Evolutionary conservation across 1,284 basidiomycete species (phyloP).

Genomic region (Melampsora americana): DNA sequence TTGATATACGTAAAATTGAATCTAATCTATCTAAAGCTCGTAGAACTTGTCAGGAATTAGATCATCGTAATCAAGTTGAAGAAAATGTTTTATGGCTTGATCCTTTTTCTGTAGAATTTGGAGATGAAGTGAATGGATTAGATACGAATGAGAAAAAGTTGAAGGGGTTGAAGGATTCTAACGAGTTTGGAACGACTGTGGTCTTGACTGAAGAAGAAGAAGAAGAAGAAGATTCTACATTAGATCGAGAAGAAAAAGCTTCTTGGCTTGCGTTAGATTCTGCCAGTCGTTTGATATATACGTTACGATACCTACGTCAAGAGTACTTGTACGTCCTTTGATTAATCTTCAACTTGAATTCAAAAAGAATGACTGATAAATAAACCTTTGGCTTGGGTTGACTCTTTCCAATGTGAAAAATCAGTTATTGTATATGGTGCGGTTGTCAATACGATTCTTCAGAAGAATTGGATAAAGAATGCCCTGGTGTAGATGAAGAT

Average conservation of each 20-base stretch:
- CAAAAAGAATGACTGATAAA: background rate
- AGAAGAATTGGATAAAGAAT: constrained; percentile 33
- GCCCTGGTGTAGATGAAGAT: constrained; percentile 44
- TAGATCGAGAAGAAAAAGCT: constrained; percentile 7
- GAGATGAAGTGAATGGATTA: background rate
- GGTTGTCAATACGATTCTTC: constrained; percentile 40
- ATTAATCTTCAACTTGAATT: background rate
- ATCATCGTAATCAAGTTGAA: constrained; percentile 29
- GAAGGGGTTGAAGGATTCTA: background rate
- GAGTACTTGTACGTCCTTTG: constrained; percentile 27
- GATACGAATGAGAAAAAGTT: background rate
- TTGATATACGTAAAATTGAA: constrained; percentile 31
- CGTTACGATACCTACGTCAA: constrained; percentile 27
- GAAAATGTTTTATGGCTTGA: constrained; percentile 32
- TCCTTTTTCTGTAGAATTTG: background rate
- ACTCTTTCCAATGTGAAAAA: background rate
- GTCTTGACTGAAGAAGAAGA: background rate
- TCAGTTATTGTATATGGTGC: constrained; percentile 44
- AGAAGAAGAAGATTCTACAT: background rate
- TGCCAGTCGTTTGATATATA: constrained; percentile 17
- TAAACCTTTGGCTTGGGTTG: background rate
- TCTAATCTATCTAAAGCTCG: constrained; percentile 3
- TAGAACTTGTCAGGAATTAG: constrained; percentile 39
- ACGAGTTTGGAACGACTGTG: background rate
- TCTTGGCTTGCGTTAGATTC: constrained; percentile 36